Conservation (phyloP, 2,329 filamentous ascomycete genomes). For the Neopestalotiopsis sp. region DNA sequence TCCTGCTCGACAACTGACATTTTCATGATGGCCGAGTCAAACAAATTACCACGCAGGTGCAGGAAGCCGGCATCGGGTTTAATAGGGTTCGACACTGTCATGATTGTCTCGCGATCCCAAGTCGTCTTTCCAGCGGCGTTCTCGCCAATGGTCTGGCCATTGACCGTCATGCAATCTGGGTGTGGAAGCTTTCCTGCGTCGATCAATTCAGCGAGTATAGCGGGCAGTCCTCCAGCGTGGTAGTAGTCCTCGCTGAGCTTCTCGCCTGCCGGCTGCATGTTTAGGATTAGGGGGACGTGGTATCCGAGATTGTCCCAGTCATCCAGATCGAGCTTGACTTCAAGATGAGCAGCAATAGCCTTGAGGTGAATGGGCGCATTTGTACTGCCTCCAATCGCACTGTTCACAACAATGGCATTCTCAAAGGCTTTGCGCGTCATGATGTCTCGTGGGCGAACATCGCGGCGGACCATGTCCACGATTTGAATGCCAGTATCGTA, state of each 20-base stretch:
- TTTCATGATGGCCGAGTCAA: constrained; percentile 59
- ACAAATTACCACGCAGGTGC: constrained; percentile 51
- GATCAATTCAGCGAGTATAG: constrained; percentile 58
- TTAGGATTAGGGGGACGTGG: constrained; percentile 54
- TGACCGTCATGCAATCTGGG: constrained; percentile 47
- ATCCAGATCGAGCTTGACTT: constrained; percentile 53
- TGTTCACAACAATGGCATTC: constrained; percentile 59
- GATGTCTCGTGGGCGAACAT: constrained; percentile 57
- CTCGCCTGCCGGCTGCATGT: constrained; percentile 60
- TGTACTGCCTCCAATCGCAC: constrained; percentile 60
- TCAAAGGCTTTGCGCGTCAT: constrained; percentile 61
- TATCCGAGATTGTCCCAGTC: constrained; percentile 59
- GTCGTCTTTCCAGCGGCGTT: constrained; percentile 49
- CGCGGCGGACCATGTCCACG: constrained; percentile 53
- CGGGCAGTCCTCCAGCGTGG: constrained; percentile 56
- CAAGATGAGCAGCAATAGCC: constrained; percentile 59
- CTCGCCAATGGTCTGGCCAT: constrained; percentile 48
- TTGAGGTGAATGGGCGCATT: constrained; percentile 62
- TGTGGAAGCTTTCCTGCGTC: constrained; percentile 50
- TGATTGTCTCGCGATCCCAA: constrained; percentile 56
- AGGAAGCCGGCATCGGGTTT: constrained; percentile 56
- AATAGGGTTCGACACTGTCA: constrained; percentile 48
- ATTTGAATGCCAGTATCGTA: constrained; percentile 54
- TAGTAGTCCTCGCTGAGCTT: constrained; percentile 59
- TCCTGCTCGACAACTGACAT: constrained; percentile 52